phyloP scores from a whole-genome alignment of 225 moss, liverwort and hornwort genomes.

The Pseudisothecium myosuroides region DNA sequence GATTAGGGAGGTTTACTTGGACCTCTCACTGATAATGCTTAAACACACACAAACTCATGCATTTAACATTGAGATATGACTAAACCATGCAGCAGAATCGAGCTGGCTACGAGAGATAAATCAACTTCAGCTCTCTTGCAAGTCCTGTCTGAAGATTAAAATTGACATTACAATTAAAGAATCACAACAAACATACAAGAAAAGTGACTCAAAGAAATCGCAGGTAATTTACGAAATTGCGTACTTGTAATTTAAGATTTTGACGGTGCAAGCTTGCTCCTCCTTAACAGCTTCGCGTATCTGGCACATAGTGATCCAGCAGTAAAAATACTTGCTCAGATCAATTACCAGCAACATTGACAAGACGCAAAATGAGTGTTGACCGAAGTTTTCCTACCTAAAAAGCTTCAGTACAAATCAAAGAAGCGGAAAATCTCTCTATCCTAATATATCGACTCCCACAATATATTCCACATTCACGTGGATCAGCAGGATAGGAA shows the following conservation, averaged over 20 bases:
- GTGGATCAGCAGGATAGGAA: not conserved
- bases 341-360: not conserved
- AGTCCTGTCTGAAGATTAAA: not conserved
- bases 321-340: not conserved
- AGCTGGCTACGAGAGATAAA: not conserved
- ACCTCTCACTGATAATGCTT: not conserved
- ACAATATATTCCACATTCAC: not conserved
- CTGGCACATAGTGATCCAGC: conserved; percentile 18
- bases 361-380: not conserved
- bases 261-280: conserved; percentile 51
- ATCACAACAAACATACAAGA: not conserved
- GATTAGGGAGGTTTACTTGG: not conserved
- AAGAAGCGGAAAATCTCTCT: not conserved
- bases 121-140: not conserved
- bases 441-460: not conserved
- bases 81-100: not conserved
- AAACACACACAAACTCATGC: not conserved
- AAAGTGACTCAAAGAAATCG: not conserved
- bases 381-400: not conserved
- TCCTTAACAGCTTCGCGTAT: conserved; percentile 47
- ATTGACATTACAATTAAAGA: not conserved
- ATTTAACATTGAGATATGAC: not conserved
- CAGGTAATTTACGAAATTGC: not conserved
- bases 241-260: conserved; percentile 76
- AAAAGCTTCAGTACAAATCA: not conserved